Evolutionary conservation across 257 asterid genomes (phyloP).

Genomic region (Solanum gandarillasii): DNA sequence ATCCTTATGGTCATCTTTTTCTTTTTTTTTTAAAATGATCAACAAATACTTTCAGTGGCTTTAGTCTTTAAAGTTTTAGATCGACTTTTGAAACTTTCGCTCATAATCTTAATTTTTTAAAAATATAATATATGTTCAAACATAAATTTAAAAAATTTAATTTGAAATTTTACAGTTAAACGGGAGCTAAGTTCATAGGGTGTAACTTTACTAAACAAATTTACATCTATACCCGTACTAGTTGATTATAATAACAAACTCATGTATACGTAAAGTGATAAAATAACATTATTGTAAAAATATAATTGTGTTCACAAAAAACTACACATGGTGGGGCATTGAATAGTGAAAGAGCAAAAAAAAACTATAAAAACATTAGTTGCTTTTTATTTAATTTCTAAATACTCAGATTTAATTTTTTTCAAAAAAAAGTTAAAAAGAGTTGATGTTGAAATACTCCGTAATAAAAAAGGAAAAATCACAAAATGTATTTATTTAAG

Average conservation of each 20-base stretch:
- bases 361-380: neutral
- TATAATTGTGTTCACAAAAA: neutral
- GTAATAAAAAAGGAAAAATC: too few relatives aligned
- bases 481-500: too few relatives aligned
- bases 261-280: neutral
- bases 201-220: neutral
- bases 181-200: neutral
- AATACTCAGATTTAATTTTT: neutral
- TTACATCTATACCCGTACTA: neutral
- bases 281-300: neutral
- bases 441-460: neutral
- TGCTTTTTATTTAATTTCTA: neutral
- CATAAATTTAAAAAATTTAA: too few relatives aligned
- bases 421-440: neutral
- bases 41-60: too few relatives aligned
- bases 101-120: too few relatives aligned
- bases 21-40: too few relatives aligned
- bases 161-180: neutral
- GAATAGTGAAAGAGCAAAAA: slow-evolving; percentile 6
- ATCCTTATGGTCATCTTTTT: too few relatives aligned
- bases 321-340: neutral
- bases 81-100: too few relatives aligned
- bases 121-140: too few relatives aligned
- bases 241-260: neutral
- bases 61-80: too few relatives aligned